phyloP scores from a whole-genome alignment of 1,284 basidiomycete species.

The Cutaneotrichosporon mucoides region DNA sequence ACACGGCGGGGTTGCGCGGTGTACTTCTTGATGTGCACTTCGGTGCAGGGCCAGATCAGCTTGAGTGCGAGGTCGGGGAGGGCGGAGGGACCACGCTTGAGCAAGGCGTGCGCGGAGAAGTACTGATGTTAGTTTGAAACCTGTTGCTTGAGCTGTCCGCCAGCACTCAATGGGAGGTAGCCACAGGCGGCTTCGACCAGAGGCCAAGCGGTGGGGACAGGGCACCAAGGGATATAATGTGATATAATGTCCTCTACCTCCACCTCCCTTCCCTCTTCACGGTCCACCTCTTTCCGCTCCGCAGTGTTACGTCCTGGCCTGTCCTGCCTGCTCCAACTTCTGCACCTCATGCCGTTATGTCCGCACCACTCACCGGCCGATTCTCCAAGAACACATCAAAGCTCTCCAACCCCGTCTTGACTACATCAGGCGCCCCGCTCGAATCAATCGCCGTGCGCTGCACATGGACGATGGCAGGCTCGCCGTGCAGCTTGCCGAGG shows the following conservation, averaged over 20 bases:
- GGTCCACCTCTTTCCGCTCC: no score
- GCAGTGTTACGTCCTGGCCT: no score
- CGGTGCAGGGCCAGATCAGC: constrained; percentile 74
- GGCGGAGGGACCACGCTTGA: constrained; percentile 15
- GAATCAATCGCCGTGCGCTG: constrained; percentile 57
- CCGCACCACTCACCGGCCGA: constrained; percentile 26
- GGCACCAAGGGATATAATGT: no score
- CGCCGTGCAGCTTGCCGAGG: constrained; percentile 49
- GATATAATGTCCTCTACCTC: no score
- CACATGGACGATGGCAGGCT: constrained; percentile 58
- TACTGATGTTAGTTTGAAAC: constrained; percentile 31
- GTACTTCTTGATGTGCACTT: constrained; percentile 82
- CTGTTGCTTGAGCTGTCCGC: no score
- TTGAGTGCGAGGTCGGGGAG: constrained; percentile 54
- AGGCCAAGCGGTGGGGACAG: no score
- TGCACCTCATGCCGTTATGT: no score
- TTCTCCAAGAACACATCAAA: constrained; percentile 39
- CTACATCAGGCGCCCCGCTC: constrained; percentile 24
- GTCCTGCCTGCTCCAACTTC: no score
- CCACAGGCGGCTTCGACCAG: no score
- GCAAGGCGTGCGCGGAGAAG: constrained; percentile 43
- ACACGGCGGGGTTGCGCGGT: constrained; percentile 67
- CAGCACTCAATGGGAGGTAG: no score
- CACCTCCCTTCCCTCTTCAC: no score
- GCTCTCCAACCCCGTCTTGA: constrained; percentile 23